phyloP scores from a whole-genome alignment of 1,284 basidiomycete genomes.

The Meira nashicola region DNA sequence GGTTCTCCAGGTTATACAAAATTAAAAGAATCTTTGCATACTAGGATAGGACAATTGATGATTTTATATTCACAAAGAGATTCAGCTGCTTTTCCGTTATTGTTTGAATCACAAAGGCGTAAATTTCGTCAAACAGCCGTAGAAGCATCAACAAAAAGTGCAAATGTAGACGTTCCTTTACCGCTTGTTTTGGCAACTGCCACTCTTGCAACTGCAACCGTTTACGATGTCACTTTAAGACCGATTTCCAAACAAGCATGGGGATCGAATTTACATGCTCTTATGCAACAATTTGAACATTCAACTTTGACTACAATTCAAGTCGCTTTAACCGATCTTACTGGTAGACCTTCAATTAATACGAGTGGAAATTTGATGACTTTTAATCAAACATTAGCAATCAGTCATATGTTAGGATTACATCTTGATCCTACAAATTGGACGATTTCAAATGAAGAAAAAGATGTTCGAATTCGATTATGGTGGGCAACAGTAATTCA shows the following conservation, averaged over 20 bases:
- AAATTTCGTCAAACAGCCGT: constrained; percentile 2
- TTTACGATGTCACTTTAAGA: constrained; percentile 10
- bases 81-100: constrained; percentile 11
- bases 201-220: constrained; percentile 7
- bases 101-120: constrained; percentile 8
- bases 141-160: not conserved
- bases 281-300: constrained; percentile 13
- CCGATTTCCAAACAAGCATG: constrained; percentile 11
- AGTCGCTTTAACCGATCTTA: constrained; percentile 11
- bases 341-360: constrained; percentile 14
- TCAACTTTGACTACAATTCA: constrained; percentile 9
- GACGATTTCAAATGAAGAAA: constrained; percentile 9
- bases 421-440: constrained; percentile 15
- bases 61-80: constrained; percentile 11
- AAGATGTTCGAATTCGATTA: constrained; percentile 14
- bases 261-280: constrained; percentile 13
- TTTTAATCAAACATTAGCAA: constrained; percentile 8
- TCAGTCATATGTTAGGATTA: constrained; percentile 15
- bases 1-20: not conserved
- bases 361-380: constrained; percentile 15
- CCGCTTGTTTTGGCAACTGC: constrained; percentile 10
- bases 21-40: not conserved
- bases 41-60: constrained; percentile 9
- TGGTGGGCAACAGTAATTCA: constrained; percentile 16
- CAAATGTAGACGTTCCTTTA: constrained; percentile 3